Conservation (phyloP, 179 eudicot species). For the Camellia oleifera region DNA sequence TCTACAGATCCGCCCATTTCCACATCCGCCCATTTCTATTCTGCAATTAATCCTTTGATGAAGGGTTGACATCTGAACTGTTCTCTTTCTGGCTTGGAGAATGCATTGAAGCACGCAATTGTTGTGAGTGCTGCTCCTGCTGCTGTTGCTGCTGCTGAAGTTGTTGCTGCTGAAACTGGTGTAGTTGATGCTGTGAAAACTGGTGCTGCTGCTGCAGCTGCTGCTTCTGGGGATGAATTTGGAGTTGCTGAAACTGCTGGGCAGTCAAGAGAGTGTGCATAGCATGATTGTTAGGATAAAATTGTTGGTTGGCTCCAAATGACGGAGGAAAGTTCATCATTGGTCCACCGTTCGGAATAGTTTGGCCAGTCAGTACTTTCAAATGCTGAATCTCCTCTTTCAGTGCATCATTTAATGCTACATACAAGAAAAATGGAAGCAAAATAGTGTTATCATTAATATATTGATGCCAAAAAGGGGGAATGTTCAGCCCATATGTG, state of each 20-base stretch:
- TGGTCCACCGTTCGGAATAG: conserved; percentile 56
- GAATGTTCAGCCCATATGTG: neutral
- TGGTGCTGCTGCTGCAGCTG: conserved; percentile 55
- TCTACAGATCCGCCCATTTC: neutral
- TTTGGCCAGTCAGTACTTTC: conserved; percentile 79
- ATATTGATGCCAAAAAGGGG: neutral
- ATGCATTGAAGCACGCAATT: conserved; percentile 32
- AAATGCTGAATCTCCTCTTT: conserved; percentile 92
- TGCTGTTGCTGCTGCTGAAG: conserved; percentile 32
- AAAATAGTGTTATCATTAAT: neutral
- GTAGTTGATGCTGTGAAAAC: conserved; percentile 37
- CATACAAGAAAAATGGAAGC: neutral
- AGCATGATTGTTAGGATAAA: conserved; percentile 58
- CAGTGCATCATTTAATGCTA: conserved; percentile 82
- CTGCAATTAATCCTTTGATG: conserved; percentile 31
- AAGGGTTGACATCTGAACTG: conserved; percentile 34
- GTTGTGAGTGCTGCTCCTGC: conserved; percentile 19
- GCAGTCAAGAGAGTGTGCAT: conserved; percentile 71
- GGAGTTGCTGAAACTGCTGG: conserved; percentile 84
- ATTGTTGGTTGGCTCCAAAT: conserved; percentile 56
- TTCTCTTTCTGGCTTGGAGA: conserved; percentile 33
- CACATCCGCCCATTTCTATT: neutral
- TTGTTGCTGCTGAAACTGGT: conserved; percentile 29
- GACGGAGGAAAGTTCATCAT: conserved; percentile 70
- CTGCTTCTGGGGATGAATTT: conserved; percentile 76